phyloP scores from a whole-genome alignment of 169 alveolate species.

The Perkinsus olseni region DNA sequence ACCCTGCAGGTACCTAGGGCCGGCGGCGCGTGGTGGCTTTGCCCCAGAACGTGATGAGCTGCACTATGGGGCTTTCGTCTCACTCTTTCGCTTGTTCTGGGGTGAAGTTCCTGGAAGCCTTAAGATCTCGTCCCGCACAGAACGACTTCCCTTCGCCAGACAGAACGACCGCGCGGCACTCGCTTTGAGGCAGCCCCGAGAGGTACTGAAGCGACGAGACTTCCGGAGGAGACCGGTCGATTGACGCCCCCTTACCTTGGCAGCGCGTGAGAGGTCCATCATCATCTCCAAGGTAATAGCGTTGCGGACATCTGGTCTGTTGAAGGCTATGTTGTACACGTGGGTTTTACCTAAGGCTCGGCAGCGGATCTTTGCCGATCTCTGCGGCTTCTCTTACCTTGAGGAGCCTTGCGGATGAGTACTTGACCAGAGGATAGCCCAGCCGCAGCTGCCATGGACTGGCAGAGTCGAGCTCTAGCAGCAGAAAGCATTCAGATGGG shows the following conservation, averaged over 20 bases:
- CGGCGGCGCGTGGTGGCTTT: too few relatives aligned
- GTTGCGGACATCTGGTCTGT: neutral
- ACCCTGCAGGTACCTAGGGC: neutral
- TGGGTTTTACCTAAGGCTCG: neutral
- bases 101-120: neutral
- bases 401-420: neutral
- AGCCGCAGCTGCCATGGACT: neutral
- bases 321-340: neutral
- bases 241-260: neutral
- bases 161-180: neutral
- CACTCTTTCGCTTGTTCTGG: neutral
- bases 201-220: neutral
- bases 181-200: neutral
- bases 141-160: neutral
- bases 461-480: neutral
- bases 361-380: too few relatives aligned
- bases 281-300: neutral
- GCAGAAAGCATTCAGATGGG: neutral
- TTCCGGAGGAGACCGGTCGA: neutral
- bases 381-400: neutral
- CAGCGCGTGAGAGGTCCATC: neutral
- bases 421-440: neutral
- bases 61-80: neutral
- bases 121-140: neutral
- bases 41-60: neutral